Conservation (phyloP, 345 rosid species). For the Eutrema japonicum region DNA sequence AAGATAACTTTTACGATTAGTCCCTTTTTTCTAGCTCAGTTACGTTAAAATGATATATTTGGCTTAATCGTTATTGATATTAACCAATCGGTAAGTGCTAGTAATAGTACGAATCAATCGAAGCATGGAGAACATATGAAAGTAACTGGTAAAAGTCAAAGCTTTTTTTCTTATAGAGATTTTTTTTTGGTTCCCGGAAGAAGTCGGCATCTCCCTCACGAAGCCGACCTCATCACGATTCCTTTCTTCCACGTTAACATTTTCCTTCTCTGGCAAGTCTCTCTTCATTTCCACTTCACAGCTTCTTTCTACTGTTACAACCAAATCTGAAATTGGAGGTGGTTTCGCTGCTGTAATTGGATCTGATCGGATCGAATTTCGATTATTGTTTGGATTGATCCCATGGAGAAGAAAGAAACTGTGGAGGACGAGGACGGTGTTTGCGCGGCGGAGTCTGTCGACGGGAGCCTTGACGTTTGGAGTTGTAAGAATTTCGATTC, state of each 20-base stretch:
- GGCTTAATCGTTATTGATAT: too few species aligned
- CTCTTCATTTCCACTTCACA: slow-evolving; percentile 11
- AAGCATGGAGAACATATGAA: too few species aligned
- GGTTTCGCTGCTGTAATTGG: neutral
- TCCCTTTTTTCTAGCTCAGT: too few species aligned
- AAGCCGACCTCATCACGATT: slow-evolving; percentile 18
- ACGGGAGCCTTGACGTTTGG: slow-evolving; percentile 80
- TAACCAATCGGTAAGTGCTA: too few species aligned
- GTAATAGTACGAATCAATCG: too few species aligned
- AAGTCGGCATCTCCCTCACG: slow-evolving; percentile 20
- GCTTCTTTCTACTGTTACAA: slow-evolving; percentile 1
- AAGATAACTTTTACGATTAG: too few species aligned
- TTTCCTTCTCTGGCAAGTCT: slow-evolving; percentile 29
- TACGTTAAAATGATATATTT: too few species aligned
- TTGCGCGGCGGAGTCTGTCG: slow-evolving; percentile 64
- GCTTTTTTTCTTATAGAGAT: neutral
- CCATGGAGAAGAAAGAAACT: slow-evolving; percentile 33
- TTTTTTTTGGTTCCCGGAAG: neutral
- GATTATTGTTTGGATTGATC: neutral
- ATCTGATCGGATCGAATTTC: slow-evolving; percentile 26
- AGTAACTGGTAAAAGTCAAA: slow-evolving; percentile 1
- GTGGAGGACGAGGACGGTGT: slow-evolving; percentile 50
- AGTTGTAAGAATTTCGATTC: slow-evolving; percentile 63
- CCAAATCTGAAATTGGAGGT: neutral
- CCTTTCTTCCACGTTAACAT: slow-evolving; percentile 15